Evolutionary conservation across 73 alveolate species (phyloP), one percentile per base, ranked within the genome.

Genomic region (Symbiodinium natans): DNA sequence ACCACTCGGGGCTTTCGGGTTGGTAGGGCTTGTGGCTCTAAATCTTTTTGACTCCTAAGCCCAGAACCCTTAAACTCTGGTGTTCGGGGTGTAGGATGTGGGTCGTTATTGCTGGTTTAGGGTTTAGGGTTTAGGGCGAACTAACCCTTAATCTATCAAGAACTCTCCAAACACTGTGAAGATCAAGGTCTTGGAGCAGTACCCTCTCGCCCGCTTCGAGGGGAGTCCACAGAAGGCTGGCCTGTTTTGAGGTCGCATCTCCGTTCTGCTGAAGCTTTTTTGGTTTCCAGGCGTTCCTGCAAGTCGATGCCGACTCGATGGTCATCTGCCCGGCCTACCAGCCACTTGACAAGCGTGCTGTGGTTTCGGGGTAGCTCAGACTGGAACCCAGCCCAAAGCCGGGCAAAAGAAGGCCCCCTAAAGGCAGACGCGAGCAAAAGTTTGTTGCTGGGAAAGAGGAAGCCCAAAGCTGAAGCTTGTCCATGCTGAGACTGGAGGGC

Each of bases 321-420:
- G 98, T 92, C 56, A 92, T 92, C 41, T 92, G 98, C 23, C 98
- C 98, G 10, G 77, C 88, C 96, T 90, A 90, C 34, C 96, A 90
- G 96, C 71, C 15, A 2, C 85, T 59, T 5, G n/a, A n/a, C n/a
- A n/a, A n/a, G n/a, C n/a, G n/a, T n/a, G n/a, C n/a, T n/a, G n/a
- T 56, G 54, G 40, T 15, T 25, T 1, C 27, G 36, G 33, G 82
- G 82, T 19, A 25, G 39, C 39, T 15, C 21, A n/a, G 38, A 17
- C 34, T n/a, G 33, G 33, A 59, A n/a, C 33, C 5, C 34, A 25
- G 75, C 75, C 34, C 34, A 59, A 25, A 3, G 31, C 34, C 75
- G 33, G 63, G 17, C 23, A 17, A 17, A 17, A 48, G 63, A 17
- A 17, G 63, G 63, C 23, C 23, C n/a, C n/a, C n/a, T n/a, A n/a